Conservation (phyloP, 202 grass and related monocot genomes). For the Panicum hallii region DNA sequence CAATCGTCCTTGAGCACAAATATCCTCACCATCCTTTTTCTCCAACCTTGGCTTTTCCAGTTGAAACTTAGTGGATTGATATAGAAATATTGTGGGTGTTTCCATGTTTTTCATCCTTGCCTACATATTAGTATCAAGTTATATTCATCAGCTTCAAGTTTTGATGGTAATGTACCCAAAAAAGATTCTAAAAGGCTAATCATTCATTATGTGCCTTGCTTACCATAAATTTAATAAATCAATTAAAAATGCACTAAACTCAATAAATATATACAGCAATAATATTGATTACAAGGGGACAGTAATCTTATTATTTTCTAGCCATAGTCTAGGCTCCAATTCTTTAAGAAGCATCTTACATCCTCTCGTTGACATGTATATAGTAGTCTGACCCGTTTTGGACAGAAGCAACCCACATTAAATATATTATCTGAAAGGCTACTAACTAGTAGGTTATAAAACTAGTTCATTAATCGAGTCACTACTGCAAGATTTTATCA, state of each 20-base stretch:
- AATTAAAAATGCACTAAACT: slow-evolving; percentile 1
- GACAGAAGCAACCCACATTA: not conserved
- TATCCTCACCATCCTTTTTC: not conserved
- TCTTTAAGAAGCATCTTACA: slow-evolving; percentile 5
- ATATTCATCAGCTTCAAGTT: slow-evolving; percentile 1
- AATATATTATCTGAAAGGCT: slow-evolving; percentile 2
- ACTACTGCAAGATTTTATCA: not conserved
- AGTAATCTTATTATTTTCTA: not conserved
- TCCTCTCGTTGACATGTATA: not conserved
- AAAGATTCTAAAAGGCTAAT: not conserved
- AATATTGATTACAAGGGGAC: too few species aligned
- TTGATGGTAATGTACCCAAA: not conserved
- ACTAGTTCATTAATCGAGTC: not conserved
- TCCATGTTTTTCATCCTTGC: slow-evolving; percentile 33
- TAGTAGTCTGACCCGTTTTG: not conserved
- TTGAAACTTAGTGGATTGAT: slow-evolving; percentile 10
- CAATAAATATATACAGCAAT: not conserved
- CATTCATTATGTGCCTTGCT: not conserved
- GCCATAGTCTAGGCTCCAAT: not conserved
- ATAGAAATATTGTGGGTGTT: not conserved
- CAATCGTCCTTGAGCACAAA: not conserved
- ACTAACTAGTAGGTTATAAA: not conserved
- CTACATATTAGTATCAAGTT: slow-evolving; percentile 17
- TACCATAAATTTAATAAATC: not conserved
- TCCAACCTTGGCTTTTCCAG: not conserved